Percentiles rank a stretch among this genome's conserved stretches.
phyloP scores from a whole-genome alignment of 2,329 filamentous ascomycete genomes.

The Sphaerulina populicola region DNA sequence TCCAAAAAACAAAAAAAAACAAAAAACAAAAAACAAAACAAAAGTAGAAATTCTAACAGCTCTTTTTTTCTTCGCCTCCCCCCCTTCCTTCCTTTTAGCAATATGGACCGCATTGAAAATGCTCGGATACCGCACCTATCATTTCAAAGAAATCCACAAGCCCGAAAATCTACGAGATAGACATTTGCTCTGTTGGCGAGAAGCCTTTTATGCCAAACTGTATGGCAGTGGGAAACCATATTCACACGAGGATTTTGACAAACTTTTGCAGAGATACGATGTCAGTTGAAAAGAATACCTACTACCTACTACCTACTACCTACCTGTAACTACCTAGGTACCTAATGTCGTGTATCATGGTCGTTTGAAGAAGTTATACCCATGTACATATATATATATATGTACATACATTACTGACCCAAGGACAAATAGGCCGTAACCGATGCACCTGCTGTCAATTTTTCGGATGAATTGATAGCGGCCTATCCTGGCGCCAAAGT shows the following conservation, averaged over 20 bases:
- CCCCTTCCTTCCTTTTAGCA: not conserved
- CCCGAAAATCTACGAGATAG: conserved; percentile 3
- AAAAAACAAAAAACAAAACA: no score
- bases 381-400: no score
- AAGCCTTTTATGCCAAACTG: conserved; percentile 8
- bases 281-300: no score
- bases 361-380: no score
- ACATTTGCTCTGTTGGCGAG: conserved; percentile 10
- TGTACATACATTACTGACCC: no score
- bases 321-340: no score
- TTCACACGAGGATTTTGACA: conserved; percentile 2
- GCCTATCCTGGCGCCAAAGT: conserved; percentile 63
- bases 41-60: no score
- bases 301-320: no score
- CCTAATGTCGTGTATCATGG: no score
- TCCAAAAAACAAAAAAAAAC: no score
- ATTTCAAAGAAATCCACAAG: conserved; percentile 9
- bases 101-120: conserved; percentile 8
- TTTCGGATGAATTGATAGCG: conserved; percentile 30
- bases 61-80: no score
- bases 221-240: conserved; percentile 7
- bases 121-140: conserved; percentile 8
- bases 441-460: conserved; percentile 7
- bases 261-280: conserved; percentile 8
- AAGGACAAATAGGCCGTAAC: not conserved